These are phyloP conservation scores for Phytophthora aleatoria DNA, from an alignment of 352 stramenopile genomes.

Conservation along the genomic window DNA sequence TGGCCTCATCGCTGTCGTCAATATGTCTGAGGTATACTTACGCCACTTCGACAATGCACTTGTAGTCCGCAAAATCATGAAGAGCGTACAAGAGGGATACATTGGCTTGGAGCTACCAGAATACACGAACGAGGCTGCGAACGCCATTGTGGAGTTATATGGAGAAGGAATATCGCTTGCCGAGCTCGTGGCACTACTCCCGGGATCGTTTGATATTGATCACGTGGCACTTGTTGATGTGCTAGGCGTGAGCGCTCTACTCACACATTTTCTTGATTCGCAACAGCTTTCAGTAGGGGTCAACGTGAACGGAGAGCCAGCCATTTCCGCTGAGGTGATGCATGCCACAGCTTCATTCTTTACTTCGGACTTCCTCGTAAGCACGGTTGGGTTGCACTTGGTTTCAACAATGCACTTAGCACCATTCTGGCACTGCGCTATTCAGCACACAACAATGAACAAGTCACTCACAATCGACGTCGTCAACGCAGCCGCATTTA, in stretches of 20 bases:
- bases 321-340: conserved; percentile 43
- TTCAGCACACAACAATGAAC: conserved; percentile 23
- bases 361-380: conserved; percentile 37
- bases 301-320: conserved; percentile 12
- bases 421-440: conserved; percentile 47
- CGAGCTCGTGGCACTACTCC: conserved; percentile 23
- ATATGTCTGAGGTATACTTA: conserved; percentile 33
- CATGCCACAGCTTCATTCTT: conserved; percentile 32
- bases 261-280: conserved; percentile 24
- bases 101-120: conserved; percentile 6
- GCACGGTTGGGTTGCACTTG: conserved; percentile 34
- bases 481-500: conserved; percentile 25
- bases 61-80: conserved; percentile 45
- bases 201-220: conserved; percentile 14
- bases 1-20: conserved; percentile 23
- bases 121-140: not conserved
- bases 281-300: conserved; percentile 28
- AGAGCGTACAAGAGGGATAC: conserved; percentile 40
- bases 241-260: conserved; percentile 23
- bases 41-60: conserved; percentile 36
- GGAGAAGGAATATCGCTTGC: conserved; percentile 28
- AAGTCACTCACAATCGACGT: not conserved
- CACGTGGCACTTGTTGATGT: conserved; percentile 26
- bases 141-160: conserved; percentile 31
- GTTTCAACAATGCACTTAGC: conserved; percentile 37